Base-by-base conservation (phyloP, 176 grass and related monocot genomes). In the Sorghum bicolor region DNA sequence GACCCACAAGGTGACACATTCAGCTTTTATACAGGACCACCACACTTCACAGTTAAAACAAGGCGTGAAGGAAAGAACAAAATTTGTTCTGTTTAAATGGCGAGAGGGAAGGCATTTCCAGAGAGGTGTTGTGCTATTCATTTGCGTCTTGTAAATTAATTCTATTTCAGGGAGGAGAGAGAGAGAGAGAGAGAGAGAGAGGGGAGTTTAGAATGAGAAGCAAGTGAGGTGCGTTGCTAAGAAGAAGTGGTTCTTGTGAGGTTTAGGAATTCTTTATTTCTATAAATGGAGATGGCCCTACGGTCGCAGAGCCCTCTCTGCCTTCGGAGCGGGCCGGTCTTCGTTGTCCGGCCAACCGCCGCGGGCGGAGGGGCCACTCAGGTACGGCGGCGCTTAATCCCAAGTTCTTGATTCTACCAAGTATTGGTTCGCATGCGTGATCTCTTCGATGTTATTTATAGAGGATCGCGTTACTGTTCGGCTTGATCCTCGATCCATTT, bases 261-360 rank as follows among this genome's bases (percentile, higher is more conserved):
- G 52, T 72, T 81, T 82, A 43, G 64, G 25, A 65, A 64, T 69
- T n/a, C 1, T 25, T 25, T 25, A 2, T 44, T 8, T 31, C 1
- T 19, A 41, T 71, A 38, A 57, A 87, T 85, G 89, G 87, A 89
- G 84, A 87, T 84, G 72, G 67, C 77, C 26, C 44, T 91, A 16
- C 63, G 72, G 62, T 24, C 72, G 31, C 89, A 55, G 52, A 75
- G 69, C 36, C 68, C 69, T 32, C 50, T 57, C 3, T 85, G 17
- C 61, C 75, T 63, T 67, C 25, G 30, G 34, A 65, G 55, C 30
- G 6, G 39, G 6, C 81, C 25, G 29, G 4, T 19, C 15, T 7
- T 86, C 55, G 2, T 82, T 25, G 33, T 86, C 20, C 55, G 43
- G 14, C 83, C 83, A 15, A 60, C 11, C 15, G 26, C 4, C 31